phyloP scores from a whole-genome alignment of 305 asterid genomes.

The Coffea humblotiana region DNA sequence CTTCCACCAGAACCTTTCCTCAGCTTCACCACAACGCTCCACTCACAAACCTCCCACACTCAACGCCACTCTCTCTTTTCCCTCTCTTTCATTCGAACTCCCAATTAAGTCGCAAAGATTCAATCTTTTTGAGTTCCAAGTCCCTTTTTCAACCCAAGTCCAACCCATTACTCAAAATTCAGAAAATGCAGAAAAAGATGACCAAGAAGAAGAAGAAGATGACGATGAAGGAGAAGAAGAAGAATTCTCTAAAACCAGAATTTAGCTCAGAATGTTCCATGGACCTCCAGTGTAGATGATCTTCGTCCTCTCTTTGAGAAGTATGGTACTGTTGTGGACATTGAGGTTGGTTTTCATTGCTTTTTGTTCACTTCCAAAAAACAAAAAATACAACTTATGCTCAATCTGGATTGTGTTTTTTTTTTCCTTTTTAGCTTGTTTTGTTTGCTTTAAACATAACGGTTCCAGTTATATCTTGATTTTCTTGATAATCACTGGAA shows the following conservation, averaged over 20 bases:
- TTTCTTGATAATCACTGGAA: background rate
- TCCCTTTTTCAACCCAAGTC: conserved; percentile 23
- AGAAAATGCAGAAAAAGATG: conserved; percentile 9
- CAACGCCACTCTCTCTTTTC: conserved; percentile 12
- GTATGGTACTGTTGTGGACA: conserved; percentile 65
- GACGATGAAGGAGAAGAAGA: conserved; percentile 39
- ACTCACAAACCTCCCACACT: conserved; percentile 15
- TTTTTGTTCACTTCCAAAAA: background rate
- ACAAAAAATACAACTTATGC: background rate
- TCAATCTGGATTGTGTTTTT: background rate
- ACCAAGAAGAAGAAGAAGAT: conserved; percentile 20
- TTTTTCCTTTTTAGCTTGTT: background rate
- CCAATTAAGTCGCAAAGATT: conserved; percentile 28
- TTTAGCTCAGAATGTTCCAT: conserved; percentile 83
- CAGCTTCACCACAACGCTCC: conserved; percentile 22
- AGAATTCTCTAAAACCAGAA: conserved; percentile 48
- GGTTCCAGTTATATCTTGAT: background rate
- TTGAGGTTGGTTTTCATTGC: conserved; percentile 50
- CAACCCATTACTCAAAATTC: conserved; percentile 26
- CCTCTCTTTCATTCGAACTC: conserved; percentile 19
- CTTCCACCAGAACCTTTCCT: conserved; percentile 28
- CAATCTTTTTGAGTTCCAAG: conserved; percentile 32
- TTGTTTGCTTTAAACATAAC: background rate
- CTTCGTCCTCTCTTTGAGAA: conserved; percentile 71
- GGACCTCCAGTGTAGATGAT: conserved; percentile 66